Evolutionary conservation across 176 grass and related monocot species (phyloP), one percentile per base, ranked within the genome.

Genomic region (Phoenix dactylifera): DNA sequence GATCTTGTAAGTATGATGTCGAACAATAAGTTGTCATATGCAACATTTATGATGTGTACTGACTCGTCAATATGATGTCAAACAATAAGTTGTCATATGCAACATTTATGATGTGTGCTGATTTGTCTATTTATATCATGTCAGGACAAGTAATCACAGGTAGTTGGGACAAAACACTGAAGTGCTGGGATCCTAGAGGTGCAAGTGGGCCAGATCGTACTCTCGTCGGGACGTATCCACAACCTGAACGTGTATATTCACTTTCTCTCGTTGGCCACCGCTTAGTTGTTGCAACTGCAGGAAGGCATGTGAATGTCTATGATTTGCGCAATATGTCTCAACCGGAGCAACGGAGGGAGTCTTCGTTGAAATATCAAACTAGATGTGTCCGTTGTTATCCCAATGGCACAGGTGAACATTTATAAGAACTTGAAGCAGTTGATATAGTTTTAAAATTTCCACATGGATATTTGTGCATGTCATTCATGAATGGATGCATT

Each of bases 261-360:
- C 35, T 92, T 57, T 92, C 93, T 26, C 61, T 92, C 22, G 87
- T 98, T 24, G 84, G 93, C 58, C 78, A 98, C 52, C 80, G 62
- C 50, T 70, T 98, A 59, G 93, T 88, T 53, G 93, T 98, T 74
- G 93, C 93, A 60, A 98, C 84, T 24, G 93, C 93, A 65, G 93
- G 93, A 71, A 82, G 93, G 58, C 84, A 86, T 72, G 85, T 98
- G 58, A 98, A 85, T 67, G 86, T 98, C 57, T 98, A 98, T 60
- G 93, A 98, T 73, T 26, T 92, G 59, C 83, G 93, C 39, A 98
- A 98, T 65, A 98, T 98, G 93, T 88, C 93, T 63, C 87, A 98
- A 76, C 93, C 88, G 54, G 93, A 98, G 66, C 93, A 98, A 71
- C 69, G 76, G 51, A 79, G 82, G 12, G 93, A 92, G 26, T 98